Evolutionary conservation across 2,329 filamentous ascomycete species (phyloP), one percentile per base, ranked within the genome.

Genomic region (Alternaria brassicae): DNA sequence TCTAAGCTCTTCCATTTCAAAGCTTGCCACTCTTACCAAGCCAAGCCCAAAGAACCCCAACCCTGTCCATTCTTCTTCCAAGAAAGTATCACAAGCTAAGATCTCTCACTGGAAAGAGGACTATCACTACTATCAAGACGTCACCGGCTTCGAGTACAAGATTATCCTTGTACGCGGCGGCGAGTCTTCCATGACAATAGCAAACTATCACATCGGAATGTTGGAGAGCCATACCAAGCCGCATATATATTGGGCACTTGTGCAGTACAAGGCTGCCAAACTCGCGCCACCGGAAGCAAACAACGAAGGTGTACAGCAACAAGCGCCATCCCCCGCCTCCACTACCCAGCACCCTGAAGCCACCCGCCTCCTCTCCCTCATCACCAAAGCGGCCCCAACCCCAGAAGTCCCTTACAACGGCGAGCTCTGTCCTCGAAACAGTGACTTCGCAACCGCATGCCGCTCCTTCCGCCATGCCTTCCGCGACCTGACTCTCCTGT

Each of bases 121-220:
- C n/a, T 86, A 88, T 69, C 87, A 87, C 60, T 75, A 91, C 60
- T 92, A 90, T 75, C 78, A 76, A 17, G 91, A 95, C 72, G 55
- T 69, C 3, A 84, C 83, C 0, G 84, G 83, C 47, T 91, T 92
- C 72, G 75, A 80, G 4, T 92, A 92, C 77, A 82, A 88, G 53
- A 78, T 91, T 57, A 81, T 82, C 0, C 78, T 95, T 13, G 82
- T 83, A 3, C 85, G 89, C 28, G 72, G 71, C 71, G 85, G 77
- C 75, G 81, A 71, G 37, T 75, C 61, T 4, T 79, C 80, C 10
- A 84, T 84, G 37, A 71, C 77, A 0, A 85, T 85, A 41, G 86
- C 92, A 69, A 86, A 84, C 32, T 88, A 77, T 57, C 62, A 66
- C 6, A 53, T 78, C 30, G 73, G 69, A 2, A 53, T 79, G 13